A percentile compares a stretch with the other conserved stretches of the same genome.
These are phyloP conservation scores for Excoecaria cochinchinensis DNA, from an alignment of 345 rosid genomes.

Conservation along the genomic window DNA sequence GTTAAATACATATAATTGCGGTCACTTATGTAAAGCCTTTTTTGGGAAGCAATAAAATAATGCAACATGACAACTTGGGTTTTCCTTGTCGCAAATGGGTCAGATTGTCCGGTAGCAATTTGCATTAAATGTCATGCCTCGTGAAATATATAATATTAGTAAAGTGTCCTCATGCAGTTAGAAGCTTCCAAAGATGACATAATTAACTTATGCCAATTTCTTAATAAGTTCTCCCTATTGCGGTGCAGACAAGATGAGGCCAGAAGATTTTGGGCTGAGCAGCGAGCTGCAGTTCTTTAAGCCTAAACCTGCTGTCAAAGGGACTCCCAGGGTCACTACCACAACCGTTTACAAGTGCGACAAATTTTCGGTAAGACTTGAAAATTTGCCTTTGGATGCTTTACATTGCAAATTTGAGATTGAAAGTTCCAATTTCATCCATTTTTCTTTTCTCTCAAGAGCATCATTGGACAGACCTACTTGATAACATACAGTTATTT, in stretches of 20 bases:
- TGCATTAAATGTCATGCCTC: neutral
- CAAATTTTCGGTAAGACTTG: slow-evolving; percentile 50
- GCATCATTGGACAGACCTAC: no score
- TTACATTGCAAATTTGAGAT: neutral
- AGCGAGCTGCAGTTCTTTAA: slow-evolving; percentile 40
- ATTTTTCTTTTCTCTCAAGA: neutral
- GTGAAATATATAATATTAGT: neutral
- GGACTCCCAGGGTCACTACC: slow-evolving; percentile 45
- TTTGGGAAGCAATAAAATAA: slow-evolving; percentile 1
- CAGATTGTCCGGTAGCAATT: neutral
- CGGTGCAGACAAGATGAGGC: slow-evolving; percentile 52
- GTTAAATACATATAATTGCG: no score
- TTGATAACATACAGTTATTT: no score
- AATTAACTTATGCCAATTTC: neutral
- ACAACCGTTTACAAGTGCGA: slow-evolving; percentile 51
- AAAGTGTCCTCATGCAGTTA: neutral
- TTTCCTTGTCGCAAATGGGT: neutral
- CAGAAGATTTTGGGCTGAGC: slow-evolving; percentile 65
- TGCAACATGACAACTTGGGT: neutral
- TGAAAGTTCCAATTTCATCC: neutral
- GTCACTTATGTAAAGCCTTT: neutral
- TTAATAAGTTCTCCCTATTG: neutral
- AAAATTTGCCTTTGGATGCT: neutral
- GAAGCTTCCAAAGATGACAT: neutral
- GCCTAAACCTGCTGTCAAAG: slow-evolving; percentile 24